Evolutionary conservation across 305 asterid genomes (phyloP), one percentile per base, ranked within the genome.

Genomic region (Fraxinus platypoda): DNA sequence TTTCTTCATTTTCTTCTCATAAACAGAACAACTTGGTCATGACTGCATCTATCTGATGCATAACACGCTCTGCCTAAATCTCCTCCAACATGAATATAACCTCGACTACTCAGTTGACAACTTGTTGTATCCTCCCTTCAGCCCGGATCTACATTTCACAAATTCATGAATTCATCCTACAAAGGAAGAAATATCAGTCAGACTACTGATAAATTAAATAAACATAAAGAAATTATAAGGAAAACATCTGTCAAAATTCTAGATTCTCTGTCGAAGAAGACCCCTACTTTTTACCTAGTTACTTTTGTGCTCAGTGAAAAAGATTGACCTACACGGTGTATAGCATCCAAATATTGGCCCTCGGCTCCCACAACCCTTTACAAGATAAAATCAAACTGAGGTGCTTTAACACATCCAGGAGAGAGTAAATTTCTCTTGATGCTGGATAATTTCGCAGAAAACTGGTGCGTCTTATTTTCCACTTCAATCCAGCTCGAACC

Each of bases 401-500:
- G 66, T 43, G 66, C 82, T 57, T 57, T 62, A 91, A 83, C 80
- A 79, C 83, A 83, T 86, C 89, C 83, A 89, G 78, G 11, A 87
- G 75, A 54, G 81, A 79, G 78, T 83, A 87, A 78, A 90, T 89
- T 82, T 86, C 90, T 72, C 81, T 81, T 19, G 87, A 87, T 23
- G 82, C 82, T 25, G 92, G 89, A 75, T 90, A 94, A 84, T 75
- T 84, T 87, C 93, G 97, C 92, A 59, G 94, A 90, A 89, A 93
- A 93, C 76, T 85, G 92, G 82, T 90, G 90, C 81, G 83, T 88
- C 80, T 83, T 86, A 84, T 80, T 90, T 70, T 85, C 82, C 79
- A 91, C 83, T 85, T 93, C 94, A 54, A 93, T 89, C 97, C 97
- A 92, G 73, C 97, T 93, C n/a, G 84, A 88, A 31, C 95, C 95